These are phyloP conservation scores for Rhododendron williamsianum DNA, from an alignment of 148 eudicot species.

Conservation along the genomic window DNA sequence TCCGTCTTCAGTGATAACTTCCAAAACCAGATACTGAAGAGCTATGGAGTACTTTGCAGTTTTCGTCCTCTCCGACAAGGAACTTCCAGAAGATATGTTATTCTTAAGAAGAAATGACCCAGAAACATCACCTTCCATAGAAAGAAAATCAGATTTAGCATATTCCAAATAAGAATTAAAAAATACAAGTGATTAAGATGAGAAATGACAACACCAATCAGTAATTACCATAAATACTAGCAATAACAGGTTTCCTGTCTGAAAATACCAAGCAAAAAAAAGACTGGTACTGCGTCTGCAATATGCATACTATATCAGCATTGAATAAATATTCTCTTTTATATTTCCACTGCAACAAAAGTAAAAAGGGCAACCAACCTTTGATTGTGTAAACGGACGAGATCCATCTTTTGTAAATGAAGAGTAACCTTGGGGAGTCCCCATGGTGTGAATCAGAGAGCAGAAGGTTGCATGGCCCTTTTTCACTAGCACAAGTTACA, in stretches of 20 bases:
- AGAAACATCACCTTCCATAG: slow-evolving; percentile 41
- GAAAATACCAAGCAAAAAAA: not conserved
- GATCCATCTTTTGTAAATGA: slow-evolving; percentile 84
- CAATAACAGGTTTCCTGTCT: not conserved
- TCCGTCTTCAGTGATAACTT: slow-evolving; percentile 40
- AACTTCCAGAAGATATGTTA: slow-evolving; percentile 14
- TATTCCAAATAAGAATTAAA: not conserved
- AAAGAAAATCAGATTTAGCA: not conserved
- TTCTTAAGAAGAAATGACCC: slow-evolving; percentile 49
- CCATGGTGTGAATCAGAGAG: slow-evolving; percentile 86
- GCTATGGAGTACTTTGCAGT: slow-evolving; percentile 76
- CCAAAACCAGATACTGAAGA: slow-evolving; percentile 66
- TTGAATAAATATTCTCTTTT: not conserved
- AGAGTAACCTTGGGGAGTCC: slow-evolving; percentile 60
- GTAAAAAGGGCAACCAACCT: slow-evolving; percentile 30
- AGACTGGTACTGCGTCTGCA: not conserved
- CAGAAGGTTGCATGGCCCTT: slow-evolving; percentile 55
- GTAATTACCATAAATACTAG: not conserved
- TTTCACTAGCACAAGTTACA: slow-evolving; percentile 33
- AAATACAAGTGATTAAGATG: not conserved
- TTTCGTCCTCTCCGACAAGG: slow-evolving; percentile 15
- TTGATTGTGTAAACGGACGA: slow-evolving; percentile 59
- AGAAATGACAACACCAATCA: not conserved
- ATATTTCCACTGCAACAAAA: not conserved
- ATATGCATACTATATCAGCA: not conserved